Evolutionary conservation across 2,329 filamentous ascomycete genomes (phyloP).

Genomic region (Westerdykella sp.): DNA sequence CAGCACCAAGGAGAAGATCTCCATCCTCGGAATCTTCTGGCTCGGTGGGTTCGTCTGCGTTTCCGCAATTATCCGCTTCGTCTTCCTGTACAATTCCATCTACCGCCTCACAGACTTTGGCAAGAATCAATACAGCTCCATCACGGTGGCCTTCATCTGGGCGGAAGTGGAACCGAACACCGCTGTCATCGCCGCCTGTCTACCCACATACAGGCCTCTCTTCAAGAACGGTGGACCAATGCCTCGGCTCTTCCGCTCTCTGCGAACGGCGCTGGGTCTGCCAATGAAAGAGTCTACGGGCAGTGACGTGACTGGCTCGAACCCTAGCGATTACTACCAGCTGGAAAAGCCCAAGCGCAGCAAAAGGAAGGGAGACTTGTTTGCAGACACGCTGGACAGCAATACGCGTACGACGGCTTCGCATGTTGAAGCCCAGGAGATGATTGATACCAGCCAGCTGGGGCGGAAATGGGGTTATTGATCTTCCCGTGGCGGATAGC

Average conservation of each 20-base stretch:
- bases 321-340: constrained; percentile 5
- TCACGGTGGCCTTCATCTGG: constrained; percentile 14
- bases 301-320: background rate
- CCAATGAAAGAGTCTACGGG: too few species aligned
- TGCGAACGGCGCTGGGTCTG: background rate
- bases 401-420: too few species aligned
- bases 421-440: too few species aligned
- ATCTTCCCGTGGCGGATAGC: too few species aligned
- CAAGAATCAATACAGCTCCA: constrained; percentile 8
- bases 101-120: constrained; percentile 6
- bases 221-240: too few species aligned
- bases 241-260: background rate
- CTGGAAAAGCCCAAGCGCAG: constrained; percentile 3
- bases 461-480: too few species aligned
- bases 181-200: constrained; percentile 11
- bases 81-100: constrained; percentile 9
- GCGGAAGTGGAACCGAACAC: constrained; percentile 12
- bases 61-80: constrained; percentile 11
- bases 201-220: constrained; percentile 11
- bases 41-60: constrained; percentile 13
- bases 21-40: constrained; percentile 14
- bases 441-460: too few species aligned
- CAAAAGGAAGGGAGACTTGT: background rate
- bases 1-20: constrained; percentile 9
- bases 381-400: too few species aligned